Evolutionary conservation across 768 basidiomycete genomes (phyloP).

Genomic region (Lactarius pseudohatsudake): DNA sequence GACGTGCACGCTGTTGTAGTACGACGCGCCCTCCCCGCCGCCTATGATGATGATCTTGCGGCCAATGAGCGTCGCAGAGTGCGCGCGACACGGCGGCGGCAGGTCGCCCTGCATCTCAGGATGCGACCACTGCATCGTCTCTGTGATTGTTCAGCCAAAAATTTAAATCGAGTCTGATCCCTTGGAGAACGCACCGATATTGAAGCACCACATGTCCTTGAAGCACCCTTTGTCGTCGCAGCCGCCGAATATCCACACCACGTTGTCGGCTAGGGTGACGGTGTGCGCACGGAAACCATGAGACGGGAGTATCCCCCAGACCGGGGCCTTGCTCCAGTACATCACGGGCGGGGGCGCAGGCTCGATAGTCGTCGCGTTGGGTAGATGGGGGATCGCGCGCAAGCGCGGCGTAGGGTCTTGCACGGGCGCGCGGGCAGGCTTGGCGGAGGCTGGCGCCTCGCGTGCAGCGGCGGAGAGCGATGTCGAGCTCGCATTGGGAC

Average conservation of each 20-base stretch:
- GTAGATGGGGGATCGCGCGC: slow-evolving; percentile 56
- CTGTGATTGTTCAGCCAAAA: slow-evolving; percentile 39
- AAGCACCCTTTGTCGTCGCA: slow-evolving; percentile 78
- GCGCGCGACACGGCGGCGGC: slow-evolving; percentile 83
- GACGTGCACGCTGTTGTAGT: slow-evolving; percentile 81
- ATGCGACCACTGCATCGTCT: slow-evolving; percentile 88
- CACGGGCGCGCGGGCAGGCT: slow-evolving; percentile 3
- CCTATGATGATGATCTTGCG: slow-evolving; percentile 81
- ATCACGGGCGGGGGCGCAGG: slow-evolving; percentile 69
- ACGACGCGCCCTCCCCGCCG: slow-evolving; percentile 79
- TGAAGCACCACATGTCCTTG: slow-evolving; percentile 80
- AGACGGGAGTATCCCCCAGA: slow-evolving; percentile 66
- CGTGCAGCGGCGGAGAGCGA: slow-evolving; percentile 33
- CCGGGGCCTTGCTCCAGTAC: slow-evolving; percentile 86
- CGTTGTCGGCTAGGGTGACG: slow-evolving; percentile 77
- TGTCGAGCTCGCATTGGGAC: slow-evolving; percentile 23
- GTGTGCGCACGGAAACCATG: slow-evolving; percentile 79
- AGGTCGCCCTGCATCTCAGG: slow-evolving; percentile 74
- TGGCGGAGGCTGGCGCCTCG: slow-evolving; percentile 10
- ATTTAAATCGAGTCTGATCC: neutral
- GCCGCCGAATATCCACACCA: slow-evolving; percentile 88
- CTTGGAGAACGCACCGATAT: slow-evolving; percentile 55
- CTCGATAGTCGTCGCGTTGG: slow-evolving; percentile 58
- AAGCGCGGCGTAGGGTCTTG: slow-evolving; percentile 37
- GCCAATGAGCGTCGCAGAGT: slow-evolving; percentile 83